Percentiles rank a stretch among this genome's conserved stretches.
These are phyloP conservation scores for Talaromyces sp. DNA, from an alignment of 2,329 filamentous ascomycete species.

Conservation along the genomic window DNA sequence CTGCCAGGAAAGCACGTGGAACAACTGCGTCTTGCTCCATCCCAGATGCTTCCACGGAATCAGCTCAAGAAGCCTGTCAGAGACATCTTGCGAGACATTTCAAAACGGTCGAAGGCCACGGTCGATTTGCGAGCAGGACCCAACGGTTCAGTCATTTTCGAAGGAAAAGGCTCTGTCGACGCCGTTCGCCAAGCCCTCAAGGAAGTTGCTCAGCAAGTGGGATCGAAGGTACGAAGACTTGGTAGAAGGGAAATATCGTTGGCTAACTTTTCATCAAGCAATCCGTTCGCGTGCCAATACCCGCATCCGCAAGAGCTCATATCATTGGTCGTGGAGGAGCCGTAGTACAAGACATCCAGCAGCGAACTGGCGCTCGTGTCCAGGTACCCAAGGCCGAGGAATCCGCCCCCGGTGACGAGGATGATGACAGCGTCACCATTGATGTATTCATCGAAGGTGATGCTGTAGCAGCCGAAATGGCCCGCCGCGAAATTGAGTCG, in stretches of 20 bases:
- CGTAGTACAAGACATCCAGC: constrained; percentile 84
- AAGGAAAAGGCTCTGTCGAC: constrained; percentile 78
- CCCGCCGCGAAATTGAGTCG: constrained; percentile 75
- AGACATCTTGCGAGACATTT: constrained; percentile 87
- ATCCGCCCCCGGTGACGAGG: constrained; percentile 62
- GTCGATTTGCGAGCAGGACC: constrained; percentile 73
- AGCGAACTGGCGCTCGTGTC: constrained; percentile 84
- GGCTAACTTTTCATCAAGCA: constrained; percentile 44
- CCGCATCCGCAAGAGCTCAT: constrained; percentile 75
- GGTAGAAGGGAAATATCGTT: constrained; percentile 23
- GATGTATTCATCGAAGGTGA: constrained; percentile 90
- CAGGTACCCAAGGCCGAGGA: constrained; percentile 82
- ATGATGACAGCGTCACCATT: constrained; percentile 72
- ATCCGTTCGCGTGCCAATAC: constrained; percentile 73
- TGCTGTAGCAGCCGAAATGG: constrained; percentile 78
- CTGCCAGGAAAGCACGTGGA: constrained; percentile 83
- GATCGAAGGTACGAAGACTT: constrained; percentile 64
- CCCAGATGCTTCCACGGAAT: constrained; percentile 70
- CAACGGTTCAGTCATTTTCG: constrained; percentile 72
- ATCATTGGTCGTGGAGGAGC: constrained; percentile 92
- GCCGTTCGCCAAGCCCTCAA: constrained; percentile 83
- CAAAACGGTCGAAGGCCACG: constrained; percentile 82
- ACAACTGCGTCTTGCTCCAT: constrained; percentile 67
- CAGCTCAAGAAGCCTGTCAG: constrained; percentile 81
- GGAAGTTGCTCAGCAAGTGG: constrained; percentile 84